Evolutionary conservation across 2,329 filamentous ascomycete species (phyloP).

Genomic region (Alternaria viburni): DNA sequence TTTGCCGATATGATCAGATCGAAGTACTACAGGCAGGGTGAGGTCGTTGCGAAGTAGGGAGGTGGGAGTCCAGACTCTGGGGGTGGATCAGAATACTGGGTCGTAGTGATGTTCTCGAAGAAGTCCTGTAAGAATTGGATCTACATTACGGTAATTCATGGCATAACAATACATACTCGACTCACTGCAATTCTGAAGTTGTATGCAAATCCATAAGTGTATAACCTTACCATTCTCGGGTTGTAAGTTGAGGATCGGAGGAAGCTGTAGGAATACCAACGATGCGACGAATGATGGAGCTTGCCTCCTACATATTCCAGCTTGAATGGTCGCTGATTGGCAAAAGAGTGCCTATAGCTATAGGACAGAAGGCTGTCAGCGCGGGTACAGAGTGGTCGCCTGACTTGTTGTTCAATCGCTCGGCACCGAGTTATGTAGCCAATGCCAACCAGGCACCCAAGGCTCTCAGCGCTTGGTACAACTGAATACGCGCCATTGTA

Average conservation of each 20-base stretch:
- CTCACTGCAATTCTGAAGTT: neutral
- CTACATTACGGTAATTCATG: neutral
- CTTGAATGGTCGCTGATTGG: neutral
- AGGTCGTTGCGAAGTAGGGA: neutral
- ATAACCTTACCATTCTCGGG: neutral
- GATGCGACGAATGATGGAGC: neutral
- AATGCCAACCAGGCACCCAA: conserved; percentile 8
- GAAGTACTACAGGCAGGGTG: conserved; percentile 9
- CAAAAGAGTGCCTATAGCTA: neutral
- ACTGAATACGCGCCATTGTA: neutral
- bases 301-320: neutral
- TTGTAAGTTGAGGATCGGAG: neutral
- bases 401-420: neutral
- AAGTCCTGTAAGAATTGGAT: neutral
- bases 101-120: neutral
- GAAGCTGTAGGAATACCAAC: neutral
- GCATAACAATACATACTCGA: neutral
- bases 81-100: neutral
- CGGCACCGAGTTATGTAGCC: neutral
- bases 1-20: conserved; percentile 32
- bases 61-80: neutral
- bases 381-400: neutral
- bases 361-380: neutral
- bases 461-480: conserved; percentile 5
- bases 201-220: neutral